Evolutionary conservation across 2,329 filamentous ascomycete species (phyloP), one percentile per base, ranked within the genome.

Genomic region (Paraconiothyrium sp.): DNA sequence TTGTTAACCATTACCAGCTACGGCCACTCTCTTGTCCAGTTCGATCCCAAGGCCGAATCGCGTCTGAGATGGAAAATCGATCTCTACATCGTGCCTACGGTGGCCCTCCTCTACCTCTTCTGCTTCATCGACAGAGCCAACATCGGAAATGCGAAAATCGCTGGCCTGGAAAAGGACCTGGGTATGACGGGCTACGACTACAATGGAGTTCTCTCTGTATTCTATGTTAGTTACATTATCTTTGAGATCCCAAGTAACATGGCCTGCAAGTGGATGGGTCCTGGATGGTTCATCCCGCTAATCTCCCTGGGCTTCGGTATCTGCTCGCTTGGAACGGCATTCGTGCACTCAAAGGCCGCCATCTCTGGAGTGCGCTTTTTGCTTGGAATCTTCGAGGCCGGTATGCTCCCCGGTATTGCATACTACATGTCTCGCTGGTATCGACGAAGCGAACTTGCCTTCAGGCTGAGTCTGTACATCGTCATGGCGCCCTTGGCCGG

Each of bases 121-220:
- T 91, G 89, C 78, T 92, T 91, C 76, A 91, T 92, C 65, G 90
- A 92, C 68, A 84, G 90, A n/a, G 88, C 89, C 27, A 92, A 92
- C 63, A 89, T 92, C 41, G 88, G 89, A n/a, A 92, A 92, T 73
- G 89, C 89, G 1, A 85, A 84, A 64, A 80, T 92, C 20, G 89
- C 89, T 3, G 89, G 89, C 0, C 79, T 92, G 22, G 87, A 90
- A 58, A 82, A 80, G 37, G 89, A 91, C 56, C 83, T 92, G 0
- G 72, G 79, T 0, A 77, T 92, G 58, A 76, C 73, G 13, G 84
- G 84, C 30, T 88, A 90, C 71, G 89, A 91, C 72, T 93, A 92
- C 80, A 93, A 92, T 71, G 78, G 79, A 30, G 81, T 92, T 2
- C 82, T 93, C 3, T 89, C 89, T 13, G 73, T 88, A 65, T 92